These are phyloP conservation scores for Ogataea henricii DNA, from an alignment of 805 yeast species.

Conservation along the genomic window DNA sequence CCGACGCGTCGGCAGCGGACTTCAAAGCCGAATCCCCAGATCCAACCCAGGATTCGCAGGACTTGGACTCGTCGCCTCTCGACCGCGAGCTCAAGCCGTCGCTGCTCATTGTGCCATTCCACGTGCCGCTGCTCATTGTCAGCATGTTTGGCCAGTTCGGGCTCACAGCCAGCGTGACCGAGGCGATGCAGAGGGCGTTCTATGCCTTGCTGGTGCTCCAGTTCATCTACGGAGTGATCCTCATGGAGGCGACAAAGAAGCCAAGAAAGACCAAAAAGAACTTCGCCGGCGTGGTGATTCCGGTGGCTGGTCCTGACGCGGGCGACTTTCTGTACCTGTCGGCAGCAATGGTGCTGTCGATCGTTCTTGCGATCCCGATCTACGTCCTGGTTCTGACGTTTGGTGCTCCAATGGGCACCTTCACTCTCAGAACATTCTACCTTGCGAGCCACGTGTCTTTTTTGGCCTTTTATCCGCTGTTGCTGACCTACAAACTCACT, in stretches of 20 bases:
- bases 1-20: not conserved
- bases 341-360: conserved; percentile 36
- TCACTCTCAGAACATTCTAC: conserved; percentile 54
- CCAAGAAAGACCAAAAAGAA: conserved; percentile 19
- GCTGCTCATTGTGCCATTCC: conserved; percentile 34
- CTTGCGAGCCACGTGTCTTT: conserved; percentile 63
- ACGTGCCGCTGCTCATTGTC: conserved; percentile 27
- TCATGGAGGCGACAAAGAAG: conserved; percentile 36
- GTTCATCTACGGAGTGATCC: conserved; percentile 36
- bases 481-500: conserved; percentile 52
- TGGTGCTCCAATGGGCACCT: conserved; percentile 77
- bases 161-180: conserved; percentile 31
- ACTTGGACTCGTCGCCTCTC: not conserved
- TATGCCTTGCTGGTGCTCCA: conserved; percentile 38
- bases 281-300: conserved; percentile 2
- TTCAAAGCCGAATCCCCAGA: not conserved
- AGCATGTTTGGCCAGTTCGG: conserved; percentile 36
- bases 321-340: conserved; percentile 30
- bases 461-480: conserved; percentile 63
- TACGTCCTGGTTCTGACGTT: conserved; percentile 53
- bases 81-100: conserved; percentile 1
- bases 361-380: conserved; percentile 41
- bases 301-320: conserved; percentile 11
- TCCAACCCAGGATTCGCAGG: not conserved
- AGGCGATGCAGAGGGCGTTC: conserved; percentile 31